Conservation (phyloP, 2,329 filamentous ascomycete species). For the Emericellopsis cladophorae region DNA sequence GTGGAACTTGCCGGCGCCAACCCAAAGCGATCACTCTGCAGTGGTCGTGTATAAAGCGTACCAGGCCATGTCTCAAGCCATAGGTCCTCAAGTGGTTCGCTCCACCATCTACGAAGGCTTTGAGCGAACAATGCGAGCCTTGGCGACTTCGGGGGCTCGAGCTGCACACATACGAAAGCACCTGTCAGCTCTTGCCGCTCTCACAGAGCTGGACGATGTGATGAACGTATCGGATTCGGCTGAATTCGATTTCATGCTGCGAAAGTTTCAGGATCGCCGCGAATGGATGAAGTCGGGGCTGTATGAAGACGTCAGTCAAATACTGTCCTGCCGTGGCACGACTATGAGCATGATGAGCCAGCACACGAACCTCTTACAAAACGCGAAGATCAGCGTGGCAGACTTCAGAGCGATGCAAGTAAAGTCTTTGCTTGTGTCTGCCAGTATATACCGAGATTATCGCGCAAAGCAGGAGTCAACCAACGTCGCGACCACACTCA, state of each 20-base stretch:
- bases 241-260: constrained; percentile 49
- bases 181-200: constrained; percentile 52
- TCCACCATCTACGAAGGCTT: constrained; percentile 51
- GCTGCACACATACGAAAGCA: constrained; percentile 39
- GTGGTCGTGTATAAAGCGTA: constrained; percentile 70
- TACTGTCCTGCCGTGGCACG: constrained; percentile 74
- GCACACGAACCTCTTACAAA: constrained; percentile 48
- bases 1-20: constrained; percentile 78
- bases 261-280: constrained; percentile 50
- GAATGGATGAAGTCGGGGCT: constrained; percentile 74
- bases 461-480: constrained; percentile 76
- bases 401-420: constrained; percentile 63
- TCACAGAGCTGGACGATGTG: constrained; percentile 74
- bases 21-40: constrained; percentile 45
- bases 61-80: constrained; percentile 61
- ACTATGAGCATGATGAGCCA: constrained; percentile 69
- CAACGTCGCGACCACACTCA: constrained; percentile 74
- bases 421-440: constrained; percentile 62
- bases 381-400: constrained; percentile 45
- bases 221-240: constrained; percentile 45
- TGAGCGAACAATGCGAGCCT: constrained; percentile 42
- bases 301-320: constrained; percentile 69
- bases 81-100: constrained; percentile 38
- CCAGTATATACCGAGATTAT: constrained; percentile 66
- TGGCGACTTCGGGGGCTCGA: constrained; percentile 36